phyloP scores from a whole-genome alignment of 2,329 filamentous ascomycete genomes.

The Beauveria asiatica region DNA sequence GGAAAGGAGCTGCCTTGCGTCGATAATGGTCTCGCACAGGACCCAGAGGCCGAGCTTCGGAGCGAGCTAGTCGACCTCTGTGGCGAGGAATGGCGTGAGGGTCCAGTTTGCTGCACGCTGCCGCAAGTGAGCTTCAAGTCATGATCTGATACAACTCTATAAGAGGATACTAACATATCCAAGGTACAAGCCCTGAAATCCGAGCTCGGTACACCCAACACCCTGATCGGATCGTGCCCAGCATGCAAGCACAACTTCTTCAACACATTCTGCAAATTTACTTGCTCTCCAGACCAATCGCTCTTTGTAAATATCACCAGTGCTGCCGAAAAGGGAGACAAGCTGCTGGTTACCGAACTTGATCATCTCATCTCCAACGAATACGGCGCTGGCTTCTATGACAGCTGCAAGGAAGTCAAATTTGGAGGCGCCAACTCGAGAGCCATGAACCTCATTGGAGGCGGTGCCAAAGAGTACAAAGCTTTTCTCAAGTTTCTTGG shows the following conservation, averaged over 20 bases:
- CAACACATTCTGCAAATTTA: constrained; percentile 96
- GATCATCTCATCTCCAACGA: constrained; percentile 80
- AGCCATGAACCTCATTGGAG: constrained; percentile 93
- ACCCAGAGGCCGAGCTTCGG: constrained; percentile 63
- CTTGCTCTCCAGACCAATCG: constrained; percentile 93
- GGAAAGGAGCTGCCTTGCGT: constrained; percentile 84
- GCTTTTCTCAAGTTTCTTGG: constrained; percentile 87
- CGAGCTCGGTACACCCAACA: constrained; percentile 79
- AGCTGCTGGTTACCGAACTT: constrained; percentile 67
- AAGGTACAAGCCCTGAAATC: constrained; percentile 71
- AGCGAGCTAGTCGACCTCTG: constrained; percentile 77
- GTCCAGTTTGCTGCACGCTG: constrained; percentile 74
- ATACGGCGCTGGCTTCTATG: constrained; percentile 82
- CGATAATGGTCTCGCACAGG: constrained; percentile 75
- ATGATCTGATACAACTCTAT: background rate
- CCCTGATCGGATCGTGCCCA: constrained; percentile 86
- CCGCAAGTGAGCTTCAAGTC: constrained; percentile 53
- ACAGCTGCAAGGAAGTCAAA: constrained; percentile 98
- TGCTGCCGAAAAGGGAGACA: constrained; percentile 52
- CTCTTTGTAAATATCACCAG: constrained; percentile 88
- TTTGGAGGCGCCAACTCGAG: constrained; percentile 89
- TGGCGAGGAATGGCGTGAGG: constrained; percentile 75
- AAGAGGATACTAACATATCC: background rate
- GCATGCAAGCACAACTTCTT: constrained; percentile 98
- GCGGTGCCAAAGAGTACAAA: constrained; percentile 83